A percentile compares a stretch with the other conserved stretches of the same genome.
Evolutionary conservation across 2,329 filamentous ascomycete species (phyloP).

Genomic region (Colletotrichum graminicola): DNA sequence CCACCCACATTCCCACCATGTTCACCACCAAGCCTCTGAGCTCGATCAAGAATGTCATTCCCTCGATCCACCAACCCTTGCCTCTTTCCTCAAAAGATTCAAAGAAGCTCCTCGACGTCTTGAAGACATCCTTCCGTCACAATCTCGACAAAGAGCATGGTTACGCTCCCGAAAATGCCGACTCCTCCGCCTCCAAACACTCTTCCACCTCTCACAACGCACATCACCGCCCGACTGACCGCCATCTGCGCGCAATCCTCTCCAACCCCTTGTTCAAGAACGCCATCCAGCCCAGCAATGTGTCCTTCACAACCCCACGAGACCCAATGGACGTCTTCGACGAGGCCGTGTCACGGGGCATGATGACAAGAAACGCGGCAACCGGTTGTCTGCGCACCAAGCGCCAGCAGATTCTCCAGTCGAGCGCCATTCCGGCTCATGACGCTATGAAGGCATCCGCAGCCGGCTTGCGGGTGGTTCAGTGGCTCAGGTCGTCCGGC

Average conservation of each 20-base stretch:
- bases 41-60: constrained; percentile 57
- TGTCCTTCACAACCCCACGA: constrained; percentile 42
- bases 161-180: constrained; percentile 51
- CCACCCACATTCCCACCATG: constrained; percentile 45
- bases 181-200: constrained; percentile 38
- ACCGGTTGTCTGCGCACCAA: constrained; percentile 66
- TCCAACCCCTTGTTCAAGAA: constrained; percentile 67
- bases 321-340: constrained; percentile 69
- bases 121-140: constrained; percentile 69
- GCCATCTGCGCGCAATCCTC: constrained; percentile 68
- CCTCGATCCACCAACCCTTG: constrained; percentile 64
- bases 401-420: constrained; percentile 54
- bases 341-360: constrained; percentile 65
- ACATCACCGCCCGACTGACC: constrained; percentile 57
- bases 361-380: constrained; percentile 67
- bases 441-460: constrained; percentile 56
- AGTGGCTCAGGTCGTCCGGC: constrained; percentile 67
- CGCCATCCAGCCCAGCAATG: constrained; percentile 47
- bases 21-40: constrained; percentile 52
- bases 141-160: constrained; percentile 71
- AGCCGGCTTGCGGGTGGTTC: constrained; percentile 61
- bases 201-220: constrained; percentile 29
- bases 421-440: constrained; percentile 50
- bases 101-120: constrained; percentile 66
- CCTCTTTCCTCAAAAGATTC: constrained; percentile 64